These are phyloP conservation scores for Torrubiella hemipterigena DNA, from an alignment of 2,329 filamentous ascomycete genomes.

Conservation along the genomic window DNA sequence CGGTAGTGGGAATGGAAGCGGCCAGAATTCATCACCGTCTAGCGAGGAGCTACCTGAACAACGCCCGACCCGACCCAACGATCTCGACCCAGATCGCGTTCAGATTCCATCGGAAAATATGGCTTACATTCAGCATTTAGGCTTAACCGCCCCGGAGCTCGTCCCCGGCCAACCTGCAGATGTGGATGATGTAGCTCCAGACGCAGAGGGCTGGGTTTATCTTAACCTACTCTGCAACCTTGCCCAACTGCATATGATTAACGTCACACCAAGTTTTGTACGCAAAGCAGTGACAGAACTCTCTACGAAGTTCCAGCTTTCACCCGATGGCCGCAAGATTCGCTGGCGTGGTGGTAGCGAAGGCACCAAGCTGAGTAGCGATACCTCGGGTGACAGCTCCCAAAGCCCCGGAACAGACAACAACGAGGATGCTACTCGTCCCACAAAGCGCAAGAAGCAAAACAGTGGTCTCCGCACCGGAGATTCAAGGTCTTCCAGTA, in stretches of 20 bases:
- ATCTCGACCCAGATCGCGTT: slow-evolving; percentile 66
- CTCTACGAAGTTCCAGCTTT: slow-evolving; percentile 67
- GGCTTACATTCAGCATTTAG: slow-evolving; percentile 65
- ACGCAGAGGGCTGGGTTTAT: slow-evolving; percentile 69
- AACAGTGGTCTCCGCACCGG: slow-evolving; percentile 25
- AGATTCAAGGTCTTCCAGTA: slow-evolving; percentile 20
- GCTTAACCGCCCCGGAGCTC: slow-evolving; percentile 49
- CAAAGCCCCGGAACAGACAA: slow-evolving; percentile 39
- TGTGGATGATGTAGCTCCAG: slow-evolving; percentile 40
- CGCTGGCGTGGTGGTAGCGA: slow-evolving; percentile 63
- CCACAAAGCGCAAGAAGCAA: slow-evolving; percentile 30
- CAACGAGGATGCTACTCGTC: slow-evolving; percentile 28
- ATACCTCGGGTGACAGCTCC: slow-evolving; percentile 40
- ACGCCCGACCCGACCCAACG: slow-evolving; percentile 62
- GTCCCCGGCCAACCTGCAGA: slow-evolving; percentile 24
- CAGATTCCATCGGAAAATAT: slow-evolving; percentile 69
- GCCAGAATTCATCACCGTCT: slow-evolving; percentile 27
- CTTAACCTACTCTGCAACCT: slow-evolving; percentile 70
- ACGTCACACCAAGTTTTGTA: slow-evolving; percentile 69
- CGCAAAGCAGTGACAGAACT: slow-evolving; percentile 57
- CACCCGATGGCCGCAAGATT: slow-evolving; percentile 64
- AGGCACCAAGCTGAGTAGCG: slow-evolving; percentile 54
- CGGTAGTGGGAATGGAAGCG: slow-evolving; percentile 11
- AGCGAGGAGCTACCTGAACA: slow-evolving; percentile 46
- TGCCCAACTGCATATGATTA: slow-evolving; percentile 76